phyloP scores from a whole-genome alignment of 225 moss, liverwort and hornwort genomes.

The Sphagnum tenellum region DNA sequence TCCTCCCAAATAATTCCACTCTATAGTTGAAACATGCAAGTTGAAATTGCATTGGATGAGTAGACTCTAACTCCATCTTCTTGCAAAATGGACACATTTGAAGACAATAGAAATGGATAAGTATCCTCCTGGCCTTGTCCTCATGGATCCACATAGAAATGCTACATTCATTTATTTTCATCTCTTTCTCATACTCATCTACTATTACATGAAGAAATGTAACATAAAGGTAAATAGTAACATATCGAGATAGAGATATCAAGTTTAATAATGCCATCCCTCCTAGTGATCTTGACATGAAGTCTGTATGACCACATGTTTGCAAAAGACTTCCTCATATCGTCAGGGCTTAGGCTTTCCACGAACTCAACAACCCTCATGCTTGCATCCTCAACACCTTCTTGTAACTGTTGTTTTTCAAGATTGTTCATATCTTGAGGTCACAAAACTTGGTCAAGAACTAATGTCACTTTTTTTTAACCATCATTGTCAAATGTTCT shows the following conservation, averaged over 20 bases:
- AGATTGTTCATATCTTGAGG: constrained; percentile 10
- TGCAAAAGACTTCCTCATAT: constrained; percentile 35
- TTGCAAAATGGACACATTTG: too few species aligned
- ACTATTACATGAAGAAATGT: background rate
- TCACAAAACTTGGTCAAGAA: constrained; percentile 32
- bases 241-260: constrained; percentile 80
- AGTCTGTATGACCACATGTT: constrained; percentile 71
- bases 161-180: background rate
- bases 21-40: too few species aligned
- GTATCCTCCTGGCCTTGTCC: background rate
- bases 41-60: too few species aligned
- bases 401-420: background rate
- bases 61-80: too few species aligned
- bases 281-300: constrained; percentile 70
- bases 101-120: background rate
- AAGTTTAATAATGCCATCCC: constrained; percentile 64
- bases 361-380: constrained; percentile 24
- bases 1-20: background rate
- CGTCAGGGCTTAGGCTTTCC: constrained; percentile 34
- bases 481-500: too few species aligned
- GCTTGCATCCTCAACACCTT: constrained; percentile 6
- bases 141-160: background rate
- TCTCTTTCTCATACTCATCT: background rate
- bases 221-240: constrained; percentile 1
- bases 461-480: too few species aligned